A percentile compares a stretch with the other conserved stretches of the same genome.
Evolutionary conservation across 129 eudicot species (phyloP).

Genomic region (Helichrysum umbraculigerum): DNA sequence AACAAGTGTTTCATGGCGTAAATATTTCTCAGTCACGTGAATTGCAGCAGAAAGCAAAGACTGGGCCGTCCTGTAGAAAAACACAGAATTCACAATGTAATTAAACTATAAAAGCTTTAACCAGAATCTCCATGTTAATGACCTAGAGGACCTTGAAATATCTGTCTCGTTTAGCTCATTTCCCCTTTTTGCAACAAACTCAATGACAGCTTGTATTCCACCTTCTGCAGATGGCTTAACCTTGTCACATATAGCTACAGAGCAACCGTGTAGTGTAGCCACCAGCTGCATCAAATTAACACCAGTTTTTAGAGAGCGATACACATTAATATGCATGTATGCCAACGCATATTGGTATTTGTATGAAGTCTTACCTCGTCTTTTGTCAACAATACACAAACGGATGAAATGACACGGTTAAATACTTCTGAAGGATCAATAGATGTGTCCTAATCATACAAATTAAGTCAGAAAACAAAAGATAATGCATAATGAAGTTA

Average conservation of each 20-base stretch:
- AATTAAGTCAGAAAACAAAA: slow-evolving; percentile 6
- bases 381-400: slow-evolving; percentile 73
- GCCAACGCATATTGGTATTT: background rate
- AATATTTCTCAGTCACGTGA: slow-evolving; percentile 82
- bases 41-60: slow-evolving; percentile 84
- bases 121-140: slow-evolving; percentile 7
- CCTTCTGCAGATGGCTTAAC: slow-evolving; percentile 93
- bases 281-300: slow-evolving; percentile 64
- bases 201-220: slow-evolving; percentile 85
- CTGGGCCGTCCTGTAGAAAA: slow-evolving; percentile 76
- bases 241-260: slow-evolving; percentile 90
- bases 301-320: background rate
- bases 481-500: background rate
- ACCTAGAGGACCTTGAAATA: slow-evolving; percentile 63
- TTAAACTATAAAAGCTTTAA: slow-evolving; percentile 9
- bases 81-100: slow-evolving; percentile 22
- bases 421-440: slow-evolving; percentile 98
- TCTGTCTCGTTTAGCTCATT: slow-evolving; percentile 77
- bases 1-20: slow-evolving; percentile 87
- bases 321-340: background rate
- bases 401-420: slow-evolving; percentile 84
- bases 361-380: slow-evolving; percentile 61
- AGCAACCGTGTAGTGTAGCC: slow-evolving; percentile 68
- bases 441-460: slow-evolving; percentile 76
- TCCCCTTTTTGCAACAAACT: slow-evolving; percentile 76